A percentile compares a stretch with the other conserved stretches of the same genome.
These are phyloP conservation scores for Heliamphora exappendiculata DNA, from an alignment of 148 eudicot species.

Conservation along the genomic window DNA sequence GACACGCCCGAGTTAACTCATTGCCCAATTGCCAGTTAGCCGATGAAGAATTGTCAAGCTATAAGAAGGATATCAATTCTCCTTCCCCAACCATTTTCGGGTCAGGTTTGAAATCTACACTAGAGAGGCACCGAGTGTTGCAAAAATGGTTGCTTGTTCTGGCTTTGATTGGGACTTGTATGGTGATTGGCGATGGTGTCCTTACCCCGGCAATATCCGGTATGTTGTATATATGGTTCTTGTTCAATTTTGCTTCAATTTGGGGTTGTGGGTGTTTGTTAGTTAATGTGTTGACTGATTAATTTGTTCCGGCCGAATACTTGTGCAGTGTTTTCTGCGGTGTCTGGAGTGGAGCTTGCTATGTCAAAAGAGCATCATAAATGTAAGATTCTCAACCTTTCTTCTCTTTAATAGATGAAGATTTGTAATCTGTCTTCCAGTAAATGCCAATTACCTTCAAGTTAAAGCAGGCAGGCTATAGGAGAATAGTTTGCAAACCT, in stretches of 20 bases:
- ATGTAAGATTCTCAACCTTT: slow-evolving; percentile 49
- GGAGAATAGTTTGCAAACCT: neutral
- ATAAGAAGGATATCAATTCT: slow-evolving; percentile 48
- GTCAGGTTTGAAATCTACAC: slow-evolving; percentile 53
- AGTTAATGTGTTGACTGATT: neutral
- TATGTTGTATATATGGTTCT: slow-evolving; percentile 19
- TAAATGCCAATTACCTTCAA: neutral
- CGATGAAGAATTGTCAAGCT: slow-evolving; percentile 77
- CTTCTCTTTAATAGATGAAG: neutral
- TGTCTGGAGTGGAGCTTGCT: slow-evolving; percentile 85
- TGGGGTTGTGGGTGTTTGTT: neutral
- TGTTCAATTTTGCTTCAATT: slow-evolving; percentile 1
- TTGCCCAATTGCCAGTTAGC: slow-evolving; percentile 72
- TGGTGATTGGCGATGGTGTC: slow-evolving; percentile 79
- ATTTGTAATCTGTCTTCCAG: neutral
- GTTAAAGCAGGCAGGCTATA: neutral
- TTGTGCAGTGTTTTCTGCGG: slow-evolving; percentile 84
- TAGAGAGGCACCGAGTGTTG: slow-evolving; percentile 65
- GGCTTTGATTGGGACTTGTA: slow-evolving; percentile 31
- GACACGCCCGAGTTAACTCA: slow-evolving; percentile 85
- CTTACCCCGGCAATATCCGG: slow-evolving; percentile 85
- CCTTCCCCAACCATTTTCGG: slow-evolving; percentile 32
- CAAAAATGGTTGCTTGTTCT: slow-evolving; percentile 67
- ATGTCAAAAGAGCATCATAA: slow-evolving; percentile 79
- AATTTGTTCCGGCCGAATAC: neutral